Percentiles rank a stretch among this genome's conserved stretches.
Conservation (phyloP, 2,329 filamentous ascomycete genomes). For the Aureobasidium zeae region DNA sequence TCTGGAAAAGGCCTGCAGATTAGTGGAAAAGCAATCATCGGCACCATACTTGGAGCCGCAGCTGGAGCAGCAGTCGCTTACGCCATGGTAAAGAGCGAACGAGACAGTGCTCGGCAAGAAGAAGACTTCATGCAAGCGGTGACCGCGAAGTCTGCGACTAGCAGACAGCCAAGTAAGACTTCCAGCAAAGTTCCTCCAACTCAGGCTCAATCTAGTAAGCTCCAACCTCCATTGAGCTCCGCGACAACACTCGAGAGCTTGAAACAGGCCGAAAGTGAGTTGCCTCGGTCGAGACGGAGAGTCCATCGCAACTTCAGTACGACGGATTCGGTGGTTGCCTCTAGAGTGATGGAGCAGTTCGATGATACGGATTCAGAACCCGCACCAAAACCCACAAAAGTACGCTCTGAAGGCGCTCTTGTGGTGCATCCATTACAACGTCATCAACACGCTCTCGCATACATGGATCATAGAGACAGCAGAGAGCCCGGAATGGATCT, state of each 20-base stretch:
- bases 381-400: slow-evolving; percentile 16
- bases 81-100: slow-evolving; percentile 56
- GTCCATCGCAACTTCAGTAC: slow-evolving; percentile 31
- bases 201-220: slow-evolving; percentile 18
- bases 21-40: slow-evolving; percentile 39
- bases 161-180: slow-evolving; percentile 11
- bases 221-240: slow-evolving; percentile 14
- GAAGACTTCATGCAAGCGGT: slow-evolving; percentile 29
- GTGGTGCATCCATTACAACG: neutral
- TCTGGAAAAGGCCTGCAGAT: slow-evolving; percentile 2
- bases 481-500: too few species aligned
- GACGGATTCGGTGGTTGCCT: slow-evolving; percentile 25
- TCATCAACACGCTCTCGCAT: too few species aligned
- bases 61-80: slow-evolving; percentile 71
- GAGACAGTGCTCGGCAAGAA: slow-evolving; percentile 38
- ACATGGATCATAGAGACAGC: too few species aligned
- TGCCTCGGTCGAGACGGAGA: slow-evolving; percentile 5
- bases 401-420: slow-evolving; percentile 24
- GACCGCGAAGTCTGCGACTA: slow-evolving; percentile 10
- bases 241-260: slow-evolving; percentile 13
- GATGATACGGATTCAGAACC: slow-evolving; percentile 25
- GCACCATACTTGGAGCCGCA: slow-evolving; percentile 68
- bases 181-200: slow-evolving; percentile 19
- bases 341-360: slow-evolving; percentile 17
- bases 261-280: neutral